Evolutionary conservation across 257 asterid genomes (phyloP).

Genomic region (Lycium barbarum): DNA sequence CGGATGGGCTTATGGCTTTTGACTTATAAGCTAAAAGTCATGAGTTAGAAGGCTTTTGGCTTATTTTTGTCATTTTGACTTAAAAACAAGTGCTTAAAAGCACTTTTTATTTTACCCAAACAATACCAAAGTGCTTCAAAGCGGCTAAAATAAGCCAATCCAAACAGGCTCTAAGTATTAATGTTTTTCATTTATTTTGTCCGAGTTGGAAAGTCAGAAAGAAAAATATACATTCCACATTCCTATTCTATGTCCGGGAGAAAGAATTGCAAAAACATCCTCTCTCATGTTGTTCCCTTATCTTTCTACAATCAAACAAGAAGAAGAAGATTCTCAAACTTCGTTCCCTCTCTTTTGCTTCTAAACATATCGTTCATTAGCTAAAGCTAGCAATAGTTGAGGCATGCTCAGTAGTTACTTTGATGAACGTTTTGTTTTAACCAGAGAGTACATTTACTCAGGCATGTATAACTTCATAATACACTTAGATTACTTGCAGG

Average conservation of each 20-base stretch:
- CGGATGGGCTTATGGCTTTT: too few species aligned
- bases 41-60: too few species aligned
- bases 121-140: too few species aligned
- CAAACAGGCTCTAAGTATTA: neutral
- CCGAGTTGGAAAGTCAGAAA: neutral
- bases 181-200: constrained; percentile 2
- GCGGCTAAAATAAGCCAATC: too few species aligned
- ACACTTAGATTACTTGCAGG: constrained; percentile 11
- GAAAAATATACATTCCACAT: neutral
- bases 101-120: too few species aligned
- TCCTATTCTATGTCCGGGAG: neutral
- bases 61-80: too few species aligned
- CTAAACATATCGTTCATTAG: neutral
- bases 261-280: neutral
- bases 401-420: neutral
- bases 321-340: constrained; percentile 4
- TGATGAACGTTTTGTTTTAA: neutral
- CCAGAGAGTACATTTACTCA: neutral
- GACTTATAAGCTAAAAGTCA: too few species aligned
- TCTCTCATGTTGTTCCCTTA: neutral
- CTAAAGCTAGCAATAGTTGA: constrained; percentile 19
- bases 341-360: constrained; percentile 6
- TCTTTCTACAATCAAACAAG: neutral
- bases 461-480: neutral
- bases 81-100: too few species aligned